phyloP scores from a whole-genome alignment of 2,329 filamentous ascomycete genomes.

The Simplicillium sp. region DNA sequence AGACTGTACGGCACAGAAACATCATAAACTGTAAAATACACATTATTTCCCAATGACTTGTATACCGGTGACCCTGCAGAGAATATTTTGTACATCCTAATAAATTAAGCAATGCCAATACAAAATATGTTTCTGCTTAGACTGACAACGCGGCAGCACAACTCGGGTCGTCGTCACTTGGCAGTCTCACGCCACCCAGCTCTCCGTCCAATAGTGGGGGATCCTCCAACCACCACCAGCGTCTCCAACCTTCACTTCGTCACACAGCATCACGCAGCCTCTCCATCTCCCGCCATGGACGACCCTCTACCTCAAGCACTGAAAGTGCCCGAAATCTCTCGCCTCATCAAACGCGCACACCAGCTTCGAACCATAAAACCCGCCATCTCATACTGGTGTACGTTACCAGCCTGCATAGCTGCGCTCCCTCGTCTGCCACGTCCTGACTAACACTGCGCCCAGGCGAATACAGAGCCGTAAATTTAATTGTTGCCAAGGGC shows the following conservation, averaged over 20 bases:
- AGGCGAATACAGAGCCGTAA: conserved; percentile 89
- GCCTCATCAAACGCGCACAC: conserved; percentile 72
- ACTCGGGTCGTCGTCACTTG: no score
- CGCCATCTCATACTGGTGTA: conserved; percentile 92
- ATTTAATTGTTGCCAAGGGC: conserved; percentile 75
- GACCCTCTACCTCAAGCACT: conserved; percentile 38
- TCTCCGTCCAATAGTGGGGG: not conserved
- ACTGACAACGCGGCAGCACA: no score
- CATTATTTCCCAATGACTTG: no score
- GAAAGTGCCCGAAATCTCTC: conserved; percentile 71
- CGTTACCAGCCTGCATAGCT: conserved; percentile 21
- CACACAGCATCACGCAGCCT: not conserved
- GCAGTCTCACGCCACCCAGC: no score
- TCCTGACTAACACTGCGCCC: conserved; percentile 6
- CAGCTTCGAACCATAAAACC: conserved; percentile 82
- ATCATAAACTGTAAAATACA: no score
- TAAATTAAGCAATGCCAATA: no score
- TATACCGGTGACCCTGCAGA: no score
- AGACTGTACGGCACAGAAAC: no score
- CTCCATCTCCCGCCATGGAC: conserved; percentile 48
- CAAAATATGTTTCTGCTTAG: no score
- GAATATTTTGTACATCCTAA: no score
- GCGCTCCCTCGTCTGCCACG: not conserved
- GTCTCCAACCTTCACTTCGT: not conserved
- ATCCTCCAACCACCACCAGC: not conserved